These are phyloP conservation scores for Physcomitrium patens DNA, from an alignment of 225 moss, liverwort and hornwort genomes.

Conservation along the genomic window DNA sequence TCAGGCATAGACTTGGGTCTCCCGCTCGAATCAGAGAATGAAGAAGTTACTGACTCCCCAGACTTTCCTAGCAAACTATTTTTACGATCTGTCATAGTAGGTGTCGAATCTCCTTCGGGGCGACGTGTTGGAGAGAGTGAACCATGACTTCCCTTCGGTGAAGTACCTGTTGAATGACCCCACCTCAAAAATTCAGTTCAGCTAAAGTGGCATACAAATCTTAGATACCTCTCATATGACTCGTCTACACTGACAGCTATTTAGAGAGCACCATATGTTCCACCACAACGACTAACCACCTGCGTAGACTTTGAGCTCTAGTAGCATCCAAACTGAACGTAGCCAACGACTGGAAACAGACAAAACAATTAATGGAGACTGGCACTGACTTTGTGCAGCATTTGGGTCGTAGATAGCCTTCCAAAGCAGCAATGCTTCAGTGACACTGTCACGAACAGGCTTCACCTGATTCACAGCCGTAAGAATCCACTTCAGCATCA, in stretches of 20 bases:
- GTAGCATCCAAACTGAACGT: constrained; percentile 11
- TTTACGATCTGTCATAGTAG: constrained; percentile 53
- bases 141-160: constrained; percentile 53
- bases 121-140: constrained; percentile 50
- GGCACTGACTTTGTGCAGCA: constrained; percentile 47
- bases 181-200: constrained; percentile 1
- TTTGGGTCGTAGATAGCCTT: constrained; percentile 75
- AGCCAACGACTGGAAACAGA: constrained; percentile 2
- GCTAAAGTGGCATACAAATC: background rate
- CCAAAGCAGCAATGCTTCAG: constrained; percentile 91
- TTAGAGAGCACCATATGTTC: constrained; percentile 17
- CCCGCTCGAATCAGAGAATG: constrained; percentile 55
- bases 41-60: constrained; percentile 53
- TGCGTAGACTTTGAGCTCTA: constrained; percentile 11
- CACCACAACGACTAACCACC: constrained; percentile 5
- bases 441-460: constrained; percentile 94
- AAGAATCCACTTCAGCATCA: constrained; percentile 22
- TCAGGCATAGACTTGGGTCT: constrained; percentile 56
- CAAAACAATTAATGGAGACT: constrained; percentile 23
- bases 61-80: constrained; percentile 53
- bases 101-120: constrained; percentile 50
- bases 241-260: background rate
- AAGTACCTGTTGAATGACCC: constrained; percentile 42
- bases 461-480: constrained; percentile 65
- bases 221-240: background rate